Conservation (phyloP, 2,329 filamentous ascomycete species). For the Calcarisporium arbuscula region DNA sequence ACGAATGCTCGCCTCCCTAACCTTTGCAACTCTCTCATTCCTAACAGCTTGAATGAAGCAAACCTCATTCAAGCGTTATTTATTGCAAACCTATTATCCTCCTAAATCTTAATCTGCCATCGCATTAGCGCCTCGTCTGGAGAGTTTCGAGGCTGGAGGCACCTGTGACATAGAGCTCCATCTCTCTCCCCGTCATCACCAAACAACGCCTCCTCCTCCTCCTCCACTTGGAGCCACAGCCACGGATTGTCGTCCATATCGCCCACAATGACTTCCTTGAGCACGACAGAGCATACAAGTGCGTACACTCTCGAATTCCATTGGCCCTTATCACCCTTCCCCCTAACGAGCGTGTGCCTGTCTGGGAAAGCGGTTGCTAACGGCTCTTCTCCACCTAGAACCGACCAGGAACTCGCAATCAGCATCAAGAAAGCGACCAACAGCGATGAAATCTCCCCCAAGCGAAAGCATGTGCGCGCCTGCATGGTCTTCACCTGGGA, state of each 20-base stretch:
- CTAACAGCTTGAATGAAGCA: background rate
- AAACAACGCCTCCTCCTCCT: no score
- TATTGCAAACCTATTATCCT: no score
- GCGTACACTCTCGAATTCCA: slow-evolving; percentile 7
- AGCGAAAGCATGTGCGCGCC: slow-evolving; percentile 90
- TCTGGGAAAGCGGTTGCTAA: background rate
- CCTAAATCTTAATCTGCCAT: no score
- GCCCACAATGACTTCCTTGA: slow-evolving; percentile 23
- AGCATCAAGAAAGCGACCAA: slow-evolving; percentile 67
- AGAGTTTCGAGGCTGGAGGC: no score
- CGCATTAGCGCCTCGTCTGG: no score
- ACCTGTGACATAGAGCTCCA: no score
- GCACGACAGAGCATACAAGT: slow-evolving; percentile 32
- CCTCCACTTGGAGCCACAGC: no score
- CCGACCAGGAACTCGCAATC: slow-evolving; percentile 62
- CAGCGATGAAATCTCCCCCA: slow-evolving; percentile 60
- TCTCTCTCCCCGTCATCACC: no score
- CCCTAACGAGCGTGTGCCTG: no score
- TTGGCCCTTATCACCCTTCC: slow-evolving; percentile 2
- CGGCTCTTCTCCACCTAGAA: slow-evolving; percentile 33
- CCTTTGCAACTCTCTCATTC: no score
- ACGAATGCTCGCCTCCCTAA: slow-evolving; percentile 1
- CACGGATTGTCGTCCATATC: slow-evolving; percentile 10
- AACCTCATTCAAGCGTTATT: background rate
- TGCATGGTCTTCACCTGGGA: slow-evolving; percentile 99